Percentiles rank a stretch among this genome's conserved stretches.
phyloP scores from a whole-genome alignment of 1,284 basidiomycete species.

The Ceratobasidium sp. region DNA sequence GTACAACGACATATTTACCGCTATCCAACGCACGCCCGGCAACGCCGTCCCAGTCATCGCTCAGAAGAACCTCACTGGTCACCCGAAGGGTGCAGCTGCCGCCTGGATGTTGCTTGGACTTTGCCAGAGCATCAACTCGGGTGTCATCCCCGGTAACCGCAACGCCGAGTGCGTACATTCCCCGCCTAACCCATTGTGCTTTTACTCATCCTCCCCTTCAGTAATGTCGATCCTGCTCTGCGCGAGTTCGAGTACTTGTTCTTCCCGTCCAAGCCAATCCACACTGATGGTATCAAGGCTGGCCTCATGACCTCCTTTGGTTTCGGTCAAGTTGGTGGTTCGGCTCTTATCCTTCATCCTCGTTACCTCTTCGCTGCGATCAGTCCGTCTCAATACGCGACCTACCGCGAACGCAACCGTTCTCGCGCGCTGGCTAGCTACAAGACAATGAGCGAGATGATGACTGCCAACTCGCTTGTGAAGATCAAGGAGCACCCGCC shows the following conservation, averaged over 20 bases:
- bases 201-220: constrained; percentile 49
- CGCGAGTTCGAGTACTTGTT: constrained; percentile 89
- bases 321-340: constrained; percentile 98
- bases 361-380: constrained; percentile 88
- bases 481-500: constrained; percentile 96
- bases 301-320: constrained; percentile 98
- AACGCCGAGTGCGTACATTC: constrained; percentile 78
- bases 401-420: constrained; percentile 75
- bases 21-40: constrained; percentile 85
- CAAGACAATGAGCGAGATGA: constrained; percentile 93
- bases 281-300: constrained; percentile 89
- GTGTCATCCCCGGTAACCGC: constrained; percentile 95
- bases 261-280: constrained; percentile 96
- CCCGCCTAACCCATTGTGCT: background rate
- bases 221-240: constrained; percentile 93
- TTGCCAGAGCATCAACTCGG: constrained; percentile 83
- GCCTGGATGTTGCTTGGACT: constrained; percentile 98
- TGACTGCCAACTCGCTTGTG: constrained; percentile 91
- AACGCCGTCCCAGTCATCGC: constrained; percentile 97
- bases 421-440: constrained; percentile 78
- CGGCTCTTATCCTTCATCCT: constrained; percentile 86
- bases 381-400: constrained; percentile 72
- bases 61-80: constrained; percentile 95
- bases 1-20: constrained; percentile 92
- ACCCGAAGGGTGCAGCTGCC: constrained; percentile 96